A percentile compares a stretch with the other conserved stretches of the same genome.
phyloP scores from a whole-genome alignment of 768 basidiomycete species.

The Pilatotrama ljubarskyi region DNA sequence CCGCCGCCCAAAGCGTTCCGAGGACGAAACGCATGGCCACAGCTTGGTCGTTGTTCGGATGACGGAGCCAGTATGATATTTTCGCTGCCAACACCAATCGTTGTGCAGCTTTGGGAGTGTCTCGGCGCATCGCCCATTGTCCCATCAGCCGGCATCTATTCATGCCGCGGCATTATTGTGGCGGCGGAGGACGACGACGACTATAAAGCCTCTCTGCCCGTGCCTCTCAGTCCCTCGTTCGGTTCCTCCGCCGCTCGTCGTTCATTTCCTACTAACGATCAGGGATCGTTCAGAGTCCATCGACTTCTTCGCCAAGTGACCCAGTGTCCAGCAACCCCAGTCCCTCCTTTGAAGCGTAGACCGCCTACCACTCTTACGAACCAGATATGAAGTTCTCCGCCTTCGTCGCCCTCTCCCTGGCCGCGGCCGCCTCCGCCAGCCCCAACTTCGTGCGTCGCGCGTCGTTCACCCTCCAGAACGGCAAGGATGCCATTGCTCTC shows the following conservation, averaged over 20 bases:
- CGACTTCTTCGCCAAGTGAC: slow-evolving; percentile 20
- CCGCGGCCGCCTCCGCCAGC: slow-evolving; percentile 30
- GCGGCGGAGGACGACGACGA: not conserved
- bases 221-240: slow-evolving; percentile 7
- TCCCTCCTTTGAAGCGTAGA: slow-evolving; percentile 21
- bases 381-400: slow-evolving; percentile 41
- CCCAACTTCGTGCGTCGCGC: slow-evolving; percentile 21
- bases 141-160: slow-evolving; percentile 10
- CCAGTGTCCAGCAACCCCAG: slow-evolving; percentile 12
- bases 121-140: slow-evolving; percentile 15
- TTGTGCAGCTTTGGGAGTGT: not conserved
- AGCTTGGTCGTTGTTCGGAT: not conserved
- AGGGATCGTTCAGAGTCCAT: slow-evolving; percentile 17
- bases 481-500: slow-evolving; percentile 31
- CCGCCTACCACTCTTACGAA: slow-evolving; percentile 16
- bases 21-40: not conserved
- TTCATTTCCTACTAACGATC: slow-evolving; percentile 18
- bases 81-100: slow-evolving; percentile 6
- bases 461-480: slow-evolving; percentile 27
- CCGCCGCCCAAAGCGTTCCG: not conserved
- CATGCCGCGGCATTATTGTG: slow-evolving; percentile 10
- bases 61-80: not conserved
- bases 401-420: slow-evolving; percentile 34
- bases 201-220: slow-evolving; percentile 10
- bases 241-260: slow-evolving; percentile 12